phyloP scores from a whole-genome alignment of 106 monocot species.

The Hemerocallis citrina region DNA sequence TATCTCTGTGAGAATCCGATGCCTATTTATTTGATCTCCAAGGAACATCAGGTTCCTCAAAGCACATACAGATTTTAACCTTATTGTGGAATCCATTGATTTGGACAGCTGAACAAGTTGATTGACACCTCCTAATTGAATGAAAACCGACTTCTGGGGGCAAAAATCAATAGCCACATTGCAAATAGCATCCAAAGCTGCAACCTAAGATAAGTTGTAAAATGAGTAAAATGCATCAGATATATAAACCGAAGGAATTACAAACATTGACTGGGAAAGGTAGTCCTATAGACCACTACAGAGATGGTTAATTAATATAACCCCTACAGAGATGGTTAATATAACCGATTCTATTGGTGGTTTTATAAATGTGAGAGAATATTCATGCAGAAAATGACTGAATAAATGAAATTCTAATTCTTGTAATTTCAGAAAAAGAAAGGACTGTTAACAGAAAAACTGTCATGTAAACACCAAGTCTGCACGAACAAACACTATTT shows the following conservation, averaged over 20 bases:
- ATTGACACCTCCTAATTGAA: slow-evolving; percentile 51
- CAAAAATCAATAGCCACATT: slow-evolving; percentile 65
- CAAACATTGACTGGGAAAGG: not conserved
- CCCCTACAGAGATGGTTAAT: no score
- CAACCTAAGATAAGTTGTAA: slow-evolving; percentile 39
- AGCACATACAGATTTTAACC: slow-evolving; percentile 75
- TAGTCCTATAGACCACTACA: not conserved
- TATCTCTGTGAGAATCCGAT: slow-evolving; percentile 53
- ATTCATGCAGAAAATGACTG: no score
- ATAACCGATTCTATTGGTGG: no score
- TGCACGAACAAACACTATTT: no score
- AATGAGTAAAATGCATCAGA: not conserved
- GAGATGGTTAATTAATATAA: not conserved
- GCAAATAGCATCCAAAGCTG: slow-evolving; percentile 74
- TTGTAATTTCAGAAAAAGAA: no score
- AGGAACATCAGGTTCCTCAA: slow-evolving; percentile 84
- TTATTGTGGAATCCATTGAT: slow-evolving; percentile 61
- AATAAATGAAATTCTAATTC: no score
- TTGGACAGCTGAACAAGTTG: slow-evolving; percentile 63
- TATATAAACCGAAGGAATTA: not conserved
- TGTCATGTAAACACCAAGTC: no score
- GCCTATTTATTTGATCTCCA: slow-evolving; percentile 38
- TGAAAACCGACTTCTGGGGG: slow-evolving; percentile 35
- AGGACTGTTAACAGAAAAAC: no score
- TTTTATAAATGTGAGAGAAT: no score